These are phyloP conservation scores for Chamaecyparis obtusa DNA, from an alignment of 75 land plant genomes.

Conservation along the genomic window DNA sequence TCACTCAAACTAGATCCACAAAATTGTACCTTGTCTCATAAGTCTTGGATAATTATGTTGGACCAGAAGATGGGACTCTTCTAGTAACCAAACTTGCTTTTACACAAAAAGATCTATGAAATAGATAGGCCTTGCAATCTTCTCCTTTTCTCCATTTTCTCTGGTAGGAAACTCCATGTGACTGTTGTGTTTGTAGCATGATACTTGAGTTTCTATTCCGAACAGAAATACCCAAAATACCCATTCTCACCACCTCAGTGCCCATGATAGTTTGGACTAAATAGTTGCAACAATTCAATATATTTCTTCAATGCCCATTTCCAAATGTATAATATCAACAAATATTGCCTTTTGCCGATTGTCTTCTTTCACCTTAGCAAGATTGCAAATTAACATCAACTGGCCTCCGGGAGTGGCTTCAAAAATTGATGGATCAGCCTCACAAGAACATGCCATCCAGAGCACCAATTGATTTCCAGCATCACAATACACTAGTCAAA, in stretches of 20 bases:
- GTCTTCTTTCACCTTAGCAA: too few species aligned
- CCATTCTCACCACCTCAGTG: background rate
- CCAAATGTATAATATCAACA: too few species aligned
- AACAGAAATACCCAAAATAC: background rate
- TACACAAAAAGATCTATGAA: background rate
- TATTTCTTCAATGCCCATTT: too few species aligned
- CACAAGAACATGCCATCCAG: too few species aligned
- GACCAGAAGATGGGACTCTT: background rate
- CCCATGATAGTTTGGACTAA: background rate
- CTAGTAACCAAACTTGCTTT: background rate
- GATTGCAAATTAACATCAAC: too few species aligned
- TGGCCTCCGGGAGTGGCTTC: too few species aligned
- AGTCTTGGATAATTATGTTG: background rate
- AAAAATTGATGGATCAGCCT: too few species aligned
- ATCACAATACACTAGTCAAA: too few species aligned
- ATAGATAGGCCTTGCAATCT: background rate
- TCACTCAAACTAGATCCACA: conserved; percentile 50
- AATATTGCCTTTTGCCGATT: too few species aligned
- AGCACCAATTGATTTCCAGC: too few species aligned
- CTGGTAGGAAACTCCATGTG: too few species aligned
- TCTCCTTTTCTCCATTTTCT: background rate
- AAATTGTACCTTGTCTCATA: conserved; percentile 9
- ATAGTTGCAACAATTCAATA: background rate
- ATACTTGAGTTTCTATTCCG: background rate
- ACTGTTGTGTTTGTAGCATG: too few species aligned